Base-by-base conservation (phyloP, 78 protist genomes). In the Dictyostelium purpureum region DNA sequence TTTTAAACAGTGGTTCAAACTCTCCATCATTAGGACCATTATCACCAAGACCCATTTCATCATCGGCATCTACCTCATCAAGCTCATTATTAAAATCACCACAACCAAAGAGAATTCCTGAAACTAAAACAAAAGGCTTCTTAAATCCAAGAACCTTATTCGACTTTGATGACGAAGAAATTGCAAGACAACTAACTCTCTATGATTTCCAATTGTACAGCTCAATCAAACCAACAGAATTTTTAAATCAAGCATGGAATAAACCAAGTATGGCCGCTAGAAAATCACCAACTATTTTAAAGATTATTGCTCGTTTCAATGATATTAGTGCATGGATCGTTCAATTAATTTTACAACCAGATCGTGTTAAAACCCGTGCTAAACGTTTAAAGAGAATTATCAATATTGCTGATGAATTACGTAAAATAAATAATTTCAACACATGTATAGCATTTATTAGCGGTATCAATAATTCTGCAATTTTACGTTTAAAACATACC, bases 121-220 rank as follows among this genome's bases (percentile, higher is more conserved):
- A 85, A 43, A 35, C 47, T 6, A 70, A 47, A 33, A 70, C 40
- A 0, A 85, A 85, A 61, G 92, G 92, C 10, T 49, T 85, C 4
- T 26, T 33, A 28, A 85, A 85, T 24, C 75, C 92, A 21, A 70
- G 92, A 51, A 40, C 82, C 6, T 19, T 88, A 14, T 88, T 79
- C 40, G 94, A 90, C 35, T 77, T 76, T 66, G 89, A 78, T 37
- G 94, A 90, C 37, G 94, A 90, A 79, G 94, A 90, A 45, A 69
- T 76, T 12, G 94, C 94, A 2, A 42, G 88, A 52, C 94, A 90
- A 56, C 28, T 90, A 56, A 81, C 90, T 1, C 82, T 90, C 63
- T 81, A 35, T 31, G 94, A 90, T 12, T 90, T 81, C 43, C 76
- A 37, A 38, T 19, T 71, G 24, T 90, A 81, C 80, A 74, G 77